Base-by-base conservation (phyloP, 305 asterid species). In the Rubia occidens region DNA sequence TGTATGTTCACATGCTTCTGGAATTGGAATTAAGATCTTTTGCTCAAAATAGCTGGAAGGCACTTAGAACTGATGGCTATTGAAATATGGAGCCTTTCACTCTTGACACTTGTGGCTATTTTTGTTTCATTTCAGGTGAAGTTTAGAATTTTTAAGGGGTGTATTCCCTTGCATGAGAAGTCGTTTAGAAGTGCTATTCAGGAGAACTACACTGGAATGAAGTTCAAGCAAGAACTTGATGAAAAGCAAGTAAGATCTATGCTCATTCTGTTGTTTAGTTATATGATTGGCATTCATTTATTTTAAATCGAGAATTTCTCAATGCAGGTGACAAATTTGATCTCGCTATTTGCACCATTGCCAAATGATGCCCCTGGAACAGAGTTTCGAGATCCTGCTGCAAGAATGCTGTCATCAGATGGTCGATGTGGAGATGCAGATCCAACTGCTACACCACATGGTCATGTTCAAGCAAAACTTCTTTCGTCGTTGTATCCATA, bases 211-310 rank as follows among this genome's bases (percentile, higher is more conserved):
- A 71, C 61, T 66, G 89, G 89, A 61, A 40, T 54, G 5, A 90
- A 87, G 80, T 90, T 90, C 79, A 81, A 83, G 47, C 96, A 82
- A 76, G 91, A 90, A 78, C 95, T 90, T 75, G 74, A 68, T 82
- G 72, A 55, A 69, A 65, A 72, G 53, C 95, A 85, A 80, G 97
- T 90, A 81, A 81, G 87, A 72, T 44, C 58, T 17, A 49, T 75
- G 68, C 24, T 55, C 59, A 15, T 72, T 53, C 21, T 60, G 64
- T 62, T 73, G 51, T 71, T 45, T 76, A 26, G 43, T 6, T 5
- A 45, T 26, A 39, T 45, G 42, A 11, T 24, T 66, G 70, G 40
- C 53, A 18, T 24, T 15, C 14, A 42, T 13, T 11, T 66, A 21
- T 26, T 66, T 45, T 15, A 8, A 7, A 53, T 54, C 15, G 18